Evolutionary conservation across 2,329 filamentous ascomycete genomes (phyloP).

Genomic region (Aspergillus japonicus): DNA sequence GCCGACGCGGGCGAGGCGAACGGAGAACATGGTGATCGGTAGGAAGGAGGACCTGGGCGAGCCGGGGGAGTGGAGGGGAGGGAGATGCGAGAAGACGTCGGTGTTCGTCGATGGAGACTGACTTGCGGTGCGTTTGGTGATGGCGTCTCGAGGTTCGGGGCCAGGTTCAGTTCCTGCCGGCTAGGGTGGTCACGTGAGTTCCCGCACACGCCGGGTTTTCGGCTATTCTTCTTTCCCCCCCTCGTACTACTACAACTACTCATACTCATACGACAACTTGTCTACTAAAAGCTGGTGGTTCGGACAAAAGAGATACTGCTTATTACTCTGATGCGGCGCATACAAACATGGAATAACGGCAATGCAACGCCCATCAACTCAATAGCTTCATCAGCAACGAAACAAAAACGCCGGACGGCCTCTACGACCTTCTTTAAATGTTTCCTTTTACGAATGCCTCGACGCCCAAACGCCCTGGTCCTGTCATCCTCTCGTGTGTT

Average conservation of each 20-base stretch:
- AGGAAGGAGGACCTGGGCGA: constrained; percentile 22
- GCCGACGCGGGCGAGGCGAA: constrained; percentile 56
- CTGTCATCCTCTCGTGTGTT: constrained; percentile 1
- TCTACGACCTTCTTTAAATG: constrained; percentile 2
- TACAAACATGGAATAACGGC: not conserved
- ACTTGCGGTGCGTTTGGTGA: constrained; percentile 6
- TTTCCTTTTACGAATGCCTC: constrained; percentile 10
- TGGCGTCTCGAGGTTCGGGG: constrained; percentile 17
- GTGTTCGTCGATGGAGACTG: constrained; percentile 9
- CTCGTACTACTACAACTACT: not conserved
- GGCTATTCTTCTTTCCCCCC: constrained; percentile 10
- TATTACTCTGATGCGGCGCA: not conserved
- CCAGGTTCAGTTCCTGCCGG: constrained; percentile 28
- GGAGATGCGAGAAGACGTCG: constrained; percentile 20
- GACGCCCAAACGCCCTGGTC: constrained; percentile 19
- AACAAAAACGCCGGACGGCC: constrained; percentile 5
- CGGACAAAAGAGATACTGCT: too few species aligned
- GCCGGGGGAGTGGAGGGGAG: constrained; percentile 15
- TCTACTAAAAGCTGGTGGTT: too few species aligned
- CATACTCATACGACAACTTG: too few species aligned
- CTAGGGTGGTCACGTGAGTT: constrained; percentile 26
- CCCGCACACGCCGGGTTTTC: constrained; percentile 28
- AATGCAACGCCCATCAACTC: not conserved
- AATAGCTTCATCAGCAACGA: not conserved
- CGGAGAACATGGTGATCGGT: constrained; percentile 53